A percentile compares a stretch with the other conserved stretches of the same genome.
These are phyloP conservation scores for Termitomyces sp. DNA, from an alignment of 768 basidiomycete genomes.

Conservation along the genomic window DNA sequence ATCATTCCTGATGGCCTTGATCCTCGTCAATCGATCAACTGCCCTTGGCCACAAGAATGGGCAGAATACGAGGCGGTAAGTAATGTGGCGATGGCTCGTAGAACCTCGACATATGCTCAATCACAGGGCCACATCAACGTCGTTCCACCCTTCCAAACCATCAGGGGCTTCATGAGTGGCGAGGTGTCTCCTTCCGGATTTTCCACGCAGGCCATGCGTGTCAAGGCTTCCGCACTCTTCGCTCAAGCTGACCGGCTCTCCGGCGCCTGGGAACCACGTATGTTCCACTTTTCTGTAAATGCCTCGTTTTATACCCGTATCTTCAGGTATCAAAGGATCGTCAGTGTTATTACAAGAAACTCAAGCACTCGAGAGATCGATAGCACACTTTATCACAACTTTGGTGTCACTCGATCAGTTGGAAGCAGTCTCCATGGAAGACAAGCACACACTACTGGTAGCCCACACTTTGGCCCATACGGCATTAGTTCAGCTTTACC, in stretches of 20 bases:
- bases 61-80: constrained; percentile 68
- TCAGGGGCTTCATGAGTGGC: constrained; percentile 57
- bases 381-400: constrained; percentile 57
- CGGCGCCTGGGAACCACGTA: constrained; percentile 58
- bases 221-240: constrained; percentile 73
- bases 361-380: constrained; percentile 56
- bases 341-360: constrained; percentile 52
- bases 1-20: constrained; percentile 61
- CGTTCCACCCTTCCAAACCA: constrained; percentile 49
- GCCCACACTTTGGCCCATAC: constrained; percentile 64
- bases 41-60: constrained; percentile 74
- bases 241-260: constrained; percentile 61
- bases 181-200: constrained; percentile 53
- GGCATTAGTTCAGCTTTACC: constrained; percentile 62
- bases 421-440: constrained; percentile 46
- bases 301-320: constrained; percentile 3
- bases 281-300: constrained; percentile 9
- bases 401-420: constrained; percentile 63
- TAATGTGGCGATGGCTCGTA: background rate
- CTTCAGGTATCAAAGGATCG: constrained; percentile 37
- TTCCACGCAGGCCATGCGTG: constrained; percentile 59
- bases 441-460: constrained; percentile 54
- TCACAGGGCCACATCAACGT: constrained; percentile 54
- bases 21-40: constrained; percentile 52
- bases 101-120: constrained; percentile 2